Conservation (phyloP, 352 stramenopile genomes). For the Aphanomyces astaci region DNA sequence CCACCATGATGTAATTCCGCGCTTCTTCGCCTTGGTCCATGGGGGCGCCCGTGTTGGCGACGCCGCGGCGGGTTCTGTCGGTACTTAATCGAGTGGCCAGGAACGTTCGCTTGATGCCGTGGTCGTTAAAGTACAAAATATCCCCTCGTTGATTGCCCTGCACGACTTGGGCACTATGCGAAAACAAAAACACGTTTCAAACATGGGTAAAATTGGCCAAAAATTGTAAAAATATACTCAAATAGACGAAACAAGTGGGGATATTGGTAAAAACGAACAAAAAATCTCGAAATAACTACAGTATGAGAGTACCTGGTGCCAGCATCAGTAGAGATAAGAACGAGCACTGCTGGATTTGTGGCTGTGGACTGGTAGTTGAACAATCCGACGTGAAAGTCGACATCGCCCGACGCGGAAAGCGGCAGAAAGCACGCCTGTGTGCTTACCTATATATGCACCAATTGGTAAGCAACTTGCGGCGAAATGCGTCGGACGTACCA, state of each 20-base stretch:
- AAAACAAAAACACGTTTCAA: too few relatives aligned
- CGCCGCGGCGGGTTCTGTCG: neutral
- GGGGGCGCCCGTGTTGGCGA: slow-evolving; percentile 3
- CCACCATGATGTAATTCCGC: slow-evolving; percentile 19
- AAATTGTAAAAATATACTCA: too few relatives aligned
- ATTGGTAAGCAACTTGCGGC: neutral
- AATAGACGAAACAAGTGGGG: too few relatives aligned
- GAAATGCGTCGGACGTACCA: neutral
- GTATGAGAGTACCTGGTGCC: slow-evolving; percentile 12
- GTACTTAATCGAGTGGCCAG: neutral
- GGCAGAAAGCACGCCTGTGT: slow-evolving; percentile 16
- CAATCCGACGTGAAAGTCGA: slow-evolving; percentile 13
- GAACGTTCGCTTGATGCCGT: slow-evolving; percentile 16
- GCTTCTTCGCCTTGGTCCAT: slow-evolving; percentile 15
- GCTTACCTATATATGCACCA: neutral
- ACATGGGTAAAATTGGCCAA: too few relatives aligned
- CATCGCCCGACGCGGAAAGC: neutral
- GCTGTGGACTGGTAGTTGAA: slow-evolving; percentile 13
- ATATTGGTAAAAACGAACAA: too few relatives aligned
- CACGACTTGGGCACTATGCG: slow-evolving; percentile 20
- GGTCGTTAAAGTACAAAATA: slow-evolving; percentile 17
- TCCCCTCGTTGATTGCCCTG: neutral
- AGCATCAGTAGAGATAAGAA: slow-evolving; percentile 15
- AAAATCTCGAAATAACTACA: neutral
- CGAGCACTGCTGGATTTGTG: neutral